phyloP scores from a whole-genome alignment of 2,329 filamentous ascomycete genomes.

The Teratosphaeriaceae sp. region DNA sequence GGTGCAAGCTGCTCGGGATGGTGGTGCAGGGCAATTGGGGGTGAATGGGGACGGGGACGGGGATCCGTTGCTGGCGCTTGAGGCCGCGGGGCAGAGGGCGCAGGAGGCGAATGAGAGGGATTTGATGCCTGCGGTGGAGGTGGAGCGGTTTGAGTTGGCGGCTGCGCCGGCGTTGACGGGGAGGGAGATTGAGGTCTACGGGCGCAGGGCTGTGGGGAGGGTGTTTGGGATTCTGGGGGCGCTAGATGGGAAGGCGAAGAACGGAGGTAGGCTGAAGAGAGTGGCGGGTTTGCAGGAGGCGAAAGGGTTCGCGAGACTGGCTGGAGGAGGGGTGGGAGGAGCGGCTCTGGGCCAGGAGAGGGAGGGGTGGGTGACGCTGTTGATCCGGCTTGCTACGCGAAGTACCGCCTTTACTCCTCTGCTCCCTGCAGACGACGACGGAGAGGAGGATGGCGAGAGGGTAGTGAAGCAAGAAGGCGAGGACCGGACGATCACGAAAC shows the following conservation, averaged over 20 bases:
- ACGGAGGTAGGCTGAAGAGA: no score
- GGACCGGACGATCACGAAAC: conserved; percentile 11
- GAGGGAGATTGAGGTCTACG: conserved; percentile 65
- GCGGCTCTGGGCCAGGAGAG: no score
- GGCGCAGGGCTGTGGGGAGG: conserved; percentile 65
- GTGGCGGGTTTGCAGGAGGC: conserved; percentile 46
- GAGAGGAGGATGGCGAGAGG: conserved; percentile 25
- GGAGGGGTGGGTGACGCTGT: conserved; percentile 85
- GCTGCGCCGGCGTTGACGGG: conserved; percentile 66
- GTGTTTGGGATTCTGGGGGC: conserved; percentile 72
- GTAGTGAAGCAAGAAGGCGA: conserved; percentile 34
- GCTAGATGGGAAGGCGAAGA: conserved; percentile 62
- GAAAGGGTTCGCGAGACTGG: conserved; percentile 74
- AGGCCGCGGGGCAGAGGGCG: conserved; percentile 64
- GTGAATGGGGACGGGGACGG: conserved; percentile 81
- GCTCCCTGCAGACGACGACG: no score
- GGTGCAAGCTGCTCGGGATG: no score
- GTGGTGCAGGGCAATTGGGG: no score
- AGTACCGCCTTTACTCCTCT: no score
- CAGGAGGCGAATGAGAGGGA: conserved; percentile 74
- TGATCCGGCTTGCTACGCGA: conserved; percentile 78
- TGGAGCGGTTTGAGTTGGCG: conserved; percentile 73
- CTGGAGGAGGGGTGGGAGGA: conserved; percentile 63
- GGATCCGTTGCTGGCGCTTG: conserved; percentile 68
- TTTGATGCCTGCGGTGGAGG: conserved; percentile 49